Conservation (phyloP, 129 eudicot species). For the Artemisia annua region DNA sequence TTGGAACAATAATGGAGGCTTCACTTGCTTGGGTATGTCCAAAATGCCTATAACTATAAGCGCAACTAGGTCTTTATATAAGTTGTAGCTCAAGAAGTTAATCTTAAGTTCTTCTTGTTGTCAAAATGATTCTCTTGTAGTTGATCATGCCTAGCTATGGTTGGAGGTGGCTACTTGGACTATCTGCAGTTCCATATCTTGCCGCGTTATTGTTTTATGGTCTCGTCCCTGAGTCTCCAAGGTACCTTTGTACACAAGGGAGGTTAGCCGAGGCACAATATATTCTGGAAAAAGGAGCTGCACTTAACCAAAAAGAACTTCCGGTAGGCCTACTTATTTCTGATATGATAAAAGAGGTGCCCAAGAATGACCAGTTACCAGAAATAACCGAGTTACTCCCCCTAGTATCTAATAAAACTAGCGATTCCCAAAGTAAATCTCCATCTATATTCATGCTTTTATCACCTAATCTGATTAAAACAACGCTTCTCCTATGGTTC, state of each 20-base stretch:
- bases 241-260: conserved; percentile 50
- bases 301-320: conserved; percentile 45
- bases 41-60: too few species aligned
- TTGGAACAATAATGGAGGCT: conserved; percentile 80
- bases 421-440: too few species aligned
- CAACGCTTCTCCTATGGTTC: conserved; percentile 40
- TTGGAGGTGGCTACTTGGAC: conserved; percentile 79
- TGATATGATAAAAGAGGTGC: neutral
- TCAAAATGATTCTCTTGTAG: conserved; percentile 19
- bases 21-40: conserved; percentile 64
- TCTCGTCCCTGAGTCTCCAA: conserved; percentile 61
- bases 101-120: too few species aligned
- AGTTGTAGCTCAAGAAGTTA: too few species aligned
- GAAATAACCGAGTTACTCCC: too few species aligned
- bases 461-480: too few species aligned
- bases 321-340: conserved; percentile 46
- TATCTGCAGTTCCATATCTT: conserved; percentile 62
- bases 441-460: too few species aligned
- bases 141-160: conserved; percentile 67
- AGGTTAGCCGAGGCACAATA: conserved; percentile 42
- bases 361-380: too few species aligned
- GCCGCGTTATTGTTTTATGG: conserved; percentile 43
- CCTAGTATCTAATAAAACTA: too few species aligned
- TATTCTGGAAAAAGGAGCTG: conserved; percentile 53
- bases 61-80: too few species aligned